Conservation (phyloP, 2,329 filamentous ascomycete genomes). For the Achaetomium macrosporum region DNA sequence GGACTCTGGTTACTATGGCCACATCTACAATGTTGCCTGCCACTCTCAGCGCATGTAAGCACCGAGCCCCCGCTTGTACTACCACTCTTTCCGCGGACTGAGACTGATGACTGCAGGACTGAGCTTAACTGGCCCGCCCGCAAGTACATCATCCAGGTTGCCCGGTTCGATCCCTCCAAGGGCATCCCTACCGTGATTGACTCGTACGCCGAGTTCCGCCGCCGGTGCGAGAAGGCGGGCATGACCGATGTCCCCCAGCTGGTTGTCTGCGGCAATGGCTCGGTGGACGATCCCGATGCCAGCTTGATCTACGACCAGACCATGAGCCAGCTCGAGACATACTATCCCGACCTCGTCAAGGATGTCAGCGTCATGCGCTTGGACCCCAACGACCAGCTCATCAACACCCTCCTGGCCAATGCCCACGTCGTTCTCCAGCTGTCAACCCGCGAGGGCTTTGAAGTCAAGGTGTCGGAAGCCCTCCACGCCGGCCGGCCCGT, state of each 20-base stretch:
- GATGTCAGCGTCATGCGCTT: slow-evolving; percentile 72
- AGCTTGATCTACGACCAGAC: slow-evolving; percentile 66
- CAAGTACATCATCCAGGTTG: slow-evolving; percentile 73
- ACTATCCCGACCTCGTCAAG: slow-evolving; percentile 55
- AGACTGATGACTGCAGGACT: slow-evolving; percentile 31
- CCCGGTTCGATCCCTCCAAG: slow-evolving; percentile 78
- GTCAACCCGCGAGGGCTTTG: slow-evolving; percentile 76
- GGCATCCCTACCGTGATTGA: slow-evolving; percentile 73
- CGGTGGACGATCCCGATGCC: slow-evolving; percentile 75
- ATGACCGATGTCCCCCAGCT: slow-evolving; percentile 59
- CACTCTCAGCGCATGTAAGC: slow-evolving; percentile 51
- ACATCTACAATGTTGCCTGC: slow-evolving; percentile 63
- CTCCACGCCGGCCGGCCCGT: slow-evolving; percentile 74
- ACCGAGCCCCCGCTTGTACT: not conserved
- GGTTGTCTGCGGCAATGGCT: slow-evolving; percentile 72
- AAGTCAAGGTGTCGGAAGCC: slow-evolving; percentile 81
- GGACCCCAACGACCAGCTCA: slow-evolving; percentile 70
- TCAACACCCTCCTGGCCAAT: slow-evolving; percentile 69
- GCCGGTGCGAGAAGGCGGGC: slow-evolving; percentile 49
- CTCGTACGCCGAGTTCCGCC: slow-evolving; percentile 67
- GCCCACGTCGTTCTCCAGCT: slow-evolving; percentile 71
- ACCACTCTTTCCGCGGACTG: not conserved
- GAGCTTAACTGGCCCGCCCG: slow-evolving; percentile 53
- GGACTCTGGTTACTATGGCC: slow-evolving; percentile 67
- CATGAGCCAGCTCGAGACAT: slow-evolving; percentile 57